Evolutionary conservation across 2,329 filamentous ascomycete genomes (phyloP), one percentile per base, ranked within the genome.

Genomic region (Aspergillus latus): DNA sequence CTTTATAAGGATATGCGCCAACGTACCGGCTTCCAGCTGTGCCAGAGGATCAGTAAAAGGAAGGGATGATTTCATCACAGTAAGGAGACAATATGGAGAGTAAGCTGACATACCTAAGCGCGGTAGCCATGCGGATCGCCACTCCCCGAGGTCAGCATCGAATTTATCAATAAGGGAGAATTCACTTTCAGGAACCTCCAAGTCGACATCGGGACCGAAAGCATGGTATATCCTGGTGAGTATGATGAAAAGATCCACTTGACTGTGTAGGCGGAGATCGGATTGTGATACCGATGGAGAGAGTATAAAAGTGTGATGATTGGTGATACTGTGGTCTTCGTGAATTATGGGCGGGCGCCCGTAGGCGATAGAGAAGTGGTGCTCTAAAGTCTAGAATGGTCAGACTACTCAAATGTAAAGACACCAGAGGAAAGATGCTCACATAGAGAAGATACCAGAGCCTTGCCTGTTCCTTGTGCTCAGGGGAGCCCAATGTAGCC

Each of bases 1-100:
- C 79, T 65, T 80, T 80, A 52, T 76, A 74, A 16, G 80, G 80
- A 62, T 81, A 82, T 49, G 74, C 71, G 39, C 77, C 74, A 37
- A 82, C 72, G 59, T 79, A 74, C 54, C 73, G 72, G 57, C 78
- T 78, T 32, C 75, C 74, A 46, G 70, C 78, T 80, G 54, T 30
- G 50, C 42, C 5, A 42, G 5, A 36, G 11, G 15, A 29, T 28
- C 39, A 28, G 28, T 37, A 34, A 6, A 21, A 16, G 5, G 34
- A 37, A 30, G n/a, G 28, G 7, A 30, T 21, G 5, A 10, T 40
- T 9, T 48, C 26, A 48, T 30, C 15, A 21, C 3, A 15, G 21
- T 21, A 21, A 21, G 21, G 21, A 21, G 21, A 21, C 21, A 21
- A 21, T 7, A 1, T n/a, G 29, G 15, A 16, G 16, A 15, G 5